Evolutionary conservation across 2,329 filamentous ascomycete genomes (phyloP), one percentile per base, ranked within the genome.

Genomic region (Phyllosticta paracitricarpa): DNA sequence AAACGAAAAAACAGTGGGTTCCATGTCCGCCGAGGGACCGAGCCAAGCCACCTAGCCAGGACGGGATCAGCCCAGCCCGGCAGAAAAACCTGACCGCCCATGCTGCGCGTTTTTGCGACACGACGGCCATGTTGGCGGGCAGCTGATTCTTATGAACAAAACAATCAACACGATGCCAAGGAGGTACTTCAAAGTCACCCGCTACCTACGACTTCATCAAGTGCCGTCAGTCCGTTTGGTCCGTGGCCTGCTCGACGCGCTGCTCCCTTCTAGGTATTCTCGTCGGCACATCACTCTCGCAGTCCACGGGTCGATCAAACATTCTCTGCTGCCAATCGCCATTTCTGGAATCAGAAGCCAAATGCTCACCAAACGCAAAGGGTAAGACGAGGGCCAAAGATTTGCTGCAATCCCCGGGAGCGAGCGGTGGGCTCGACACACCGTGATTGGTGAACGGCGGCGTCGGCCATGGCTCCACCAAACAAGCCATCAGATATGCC

Each of bases 231-330:
- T 22, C 19, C 19, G 19, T 22, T 22, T 22, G 19, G 19, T 22
- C 19, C 19, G 19, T 22, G 19, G 19, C 19, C 19, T 22, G 19
- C 12, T 69, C 61, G 60, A 68, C 72, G 19, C 74, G 76, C 60
- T 76, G 72, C 9, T 73, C 68, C 67, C 69, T 71, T 58, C 78
- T 65, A 22, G 19, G 19, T 22, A 30, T 70, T 68, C 57, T 72
- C 67, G 10, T 88, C 87, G 57, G 83, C 84, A 88, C 88, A 91
- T 67, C 89, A 79, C 3, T 86, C 82, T 1, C 84, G 19, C 85
- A 0, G 88, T 91, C 88, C 88, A 91, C 0, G 88, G 86, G 57
- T 89, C 87, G 25, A 91, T 81, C 52, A 92, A 73, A 63, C 84
- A 88, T 70, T 91, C 88, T 59, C 82, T 7, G 28, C 79, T 57